Percentiles rank a stretch among this genome's conserved stretches.
These are phyloP conservation scores for Colletotrichum magnum DNA, from an alignment of 2,329 filamentous ascomycete species.

Conservation along the genomic window DNA sequence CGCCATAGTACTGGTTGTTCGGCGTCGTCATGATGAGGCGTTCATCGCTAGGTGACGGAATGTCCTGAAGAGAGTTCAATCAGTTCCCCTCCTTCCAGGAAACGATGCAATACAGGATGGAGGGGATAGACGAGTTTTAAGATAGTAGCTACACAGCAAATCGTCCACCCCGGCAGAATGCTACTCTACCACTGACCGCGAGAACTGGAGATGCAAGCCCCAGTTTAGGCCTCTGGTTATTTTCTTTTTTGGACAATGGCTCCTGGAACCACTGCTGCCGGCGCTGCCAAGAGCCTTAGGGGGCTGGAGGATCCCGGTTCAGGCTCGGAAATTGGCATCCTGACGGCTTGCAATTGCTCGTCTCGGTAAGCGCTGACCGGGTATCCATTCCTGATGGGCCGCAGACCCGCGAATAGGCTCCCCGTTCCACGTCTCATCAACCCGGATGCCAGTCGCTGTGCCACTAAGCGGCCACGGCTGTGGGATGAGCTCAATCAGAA, in stretches of 20 bases:
- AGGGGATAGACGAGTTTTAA: not conserved
- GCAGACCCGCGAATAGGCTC: constrained; percentile 26
- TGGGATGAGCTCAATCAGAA: constrained; percentile 7
- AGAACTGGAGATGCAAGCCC: constrained; percentile 2
- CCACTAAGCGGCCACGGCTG: constrained; percentile 12
- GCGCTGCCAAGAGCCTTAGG: constrained; percentile 26
- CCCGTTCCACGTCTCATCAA: not conserved
- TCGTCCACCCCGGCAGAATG: not conserved
- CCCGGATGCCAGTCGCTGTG: constrained; percentile 16
- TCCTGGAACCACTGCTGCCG: not conserved
- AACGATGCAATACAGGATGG: not conserved
- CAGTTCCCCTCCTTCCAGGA: not conserved
- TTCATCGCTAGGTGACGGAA: constrained; percentile 13
- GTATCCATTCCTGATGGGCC: constrained; percentile 17
- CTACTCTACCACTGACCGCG: no score
- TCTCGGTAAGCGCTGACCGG: constrained; percentile 32
- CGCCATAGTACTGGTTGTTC: constrained; percentile 28
- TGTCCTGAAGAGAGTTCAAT: not conserved
- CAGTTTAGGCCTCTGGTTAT: not conserved
- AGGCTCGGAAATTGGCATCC: constrained; percentile 3
- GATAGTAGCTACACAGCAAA: not conserved
- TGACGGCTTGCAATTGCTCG: constrained; percentile 2
- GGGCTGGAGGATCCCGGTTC: constrained; percentile 20
- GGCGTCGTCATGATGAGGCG: constrained; percentile 27
- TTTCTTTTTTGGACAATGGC: not conserved